These are phyloP conservation scores for Trichomonas vaginalis DNA, from an alignment of 208 protist species.

Conservation along the genomic window DNA sequence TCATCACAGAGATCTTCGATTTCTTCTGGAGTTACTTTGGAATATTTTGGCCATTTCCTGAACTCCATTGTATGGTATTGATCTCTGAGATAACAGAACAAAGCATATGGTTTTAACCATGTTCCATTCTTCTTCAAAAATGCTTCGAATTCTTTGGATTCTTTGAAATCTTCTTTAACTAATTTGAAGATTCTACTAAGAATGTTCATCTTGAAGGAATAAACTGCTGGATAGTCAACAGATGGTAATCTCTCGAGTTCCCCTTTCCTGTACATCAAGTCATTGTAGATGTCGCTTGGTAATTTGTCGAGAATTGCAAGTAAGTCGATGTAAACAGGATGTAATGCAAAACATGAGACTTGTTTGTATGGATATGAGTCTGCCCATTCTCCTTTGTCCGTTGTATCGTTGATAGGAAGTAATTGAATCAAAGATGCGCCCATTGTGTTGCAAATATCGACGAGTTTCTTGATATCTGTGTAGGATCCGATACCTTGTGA, in stretches of 20 bases:
- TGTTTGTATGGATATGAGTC: constrained; percentile 3
- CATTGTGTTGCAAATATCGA: neutral
- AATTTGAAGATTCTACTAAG: neutral
- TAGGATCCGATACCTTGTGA: too few relatives aligned
- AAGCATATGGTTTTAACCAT: neutral
- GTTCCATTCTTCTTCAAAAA: neutral
- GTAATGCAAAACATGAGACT: too few relatives aligned
- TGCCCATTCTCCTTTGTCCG: neutral
- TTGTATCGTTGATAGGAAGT: neutral
- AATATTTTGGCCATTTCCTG: neutral
- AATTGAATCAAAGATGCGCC: too few relatives aligned
- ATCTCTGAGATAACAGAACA: neutral
- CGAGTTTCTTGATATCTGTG: neutral
- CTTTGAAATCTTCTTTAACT: neutral
- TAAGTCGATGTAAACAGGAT: too few relatives aligned
- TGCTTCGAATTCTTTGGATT: neutral
- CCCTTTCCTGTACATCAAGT: neutral
- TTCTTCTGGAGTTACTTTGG: neutral
- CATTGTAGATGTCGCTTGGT: neutral
- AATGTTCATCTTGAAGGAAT: neutral
- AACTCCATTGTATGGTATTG: neutral
- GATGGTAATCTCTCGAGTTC: neutral
- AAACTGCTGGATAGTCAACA: neutral
- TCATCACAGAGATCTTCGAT: neutral
- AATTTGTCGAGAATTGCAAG: neutral